Base-by-base conservation (phyloP, 192 early-diverging fungal genomes). In the Backusella tarrabulga region DNA sequence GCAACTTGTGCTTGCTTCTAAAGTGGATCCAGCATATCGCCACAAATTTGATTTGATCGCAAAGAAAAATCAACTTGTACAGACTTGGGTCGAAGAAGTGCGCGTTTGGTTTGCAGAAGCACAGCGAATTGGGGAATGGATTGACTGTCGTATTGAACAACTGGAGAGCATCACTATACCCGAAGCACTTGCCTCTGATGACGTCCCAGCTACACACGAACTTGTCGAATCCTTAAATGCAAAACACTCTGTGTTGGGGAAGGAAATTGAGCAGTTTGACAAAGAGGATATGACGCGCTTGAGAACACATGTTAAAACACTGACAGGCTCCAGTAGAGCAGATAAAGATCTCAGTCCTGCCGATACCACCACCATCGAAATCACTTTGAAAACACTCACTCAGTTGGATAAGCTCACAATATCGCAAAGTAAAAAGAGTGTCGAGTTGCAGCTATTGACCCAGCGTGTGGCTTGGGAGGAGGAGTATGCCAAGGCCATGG, bases 361-460 rank as follows among this genome's bases (percentile, higher is more conserved):
- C 34, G 85, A 86, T 52, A 85, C 85, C 1, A 85, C 81, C 23
- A 86, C 85, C 6, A 86, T 86, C 34, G 81, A 82, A 66, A 85
- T 85, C n/a, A 86, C 83, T 17, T 52, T 86, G 0, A 73, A 77
- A 21, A 86, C 85, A 4, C 75, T 86, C 23, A 83, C 34, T 11
- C 75, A 78, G 9, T 68, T 86, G 6, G 85, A 86, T 52, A 79
- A 80, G 41, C 56, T 86, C 32, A 75, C 84, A 41, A 71, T 75
- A 56, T 73, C 70, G 36, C 71, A 85, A 29, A 73, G 79, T 44
- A n/a, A 68, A 34, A 79, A 79, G 63, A 74, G 68, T 14, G 67
- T 76, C 26, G 67, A 81, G 44, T 67, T 86, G 11, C 74, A 77
- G 14, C n/a, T 80, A 19, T 67, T 86, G 6, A 73, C 79, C 4